Evolutionary conservation across 441 rosid species (phyloP).

Genomic region (Populus trichocarpa): DNA sequence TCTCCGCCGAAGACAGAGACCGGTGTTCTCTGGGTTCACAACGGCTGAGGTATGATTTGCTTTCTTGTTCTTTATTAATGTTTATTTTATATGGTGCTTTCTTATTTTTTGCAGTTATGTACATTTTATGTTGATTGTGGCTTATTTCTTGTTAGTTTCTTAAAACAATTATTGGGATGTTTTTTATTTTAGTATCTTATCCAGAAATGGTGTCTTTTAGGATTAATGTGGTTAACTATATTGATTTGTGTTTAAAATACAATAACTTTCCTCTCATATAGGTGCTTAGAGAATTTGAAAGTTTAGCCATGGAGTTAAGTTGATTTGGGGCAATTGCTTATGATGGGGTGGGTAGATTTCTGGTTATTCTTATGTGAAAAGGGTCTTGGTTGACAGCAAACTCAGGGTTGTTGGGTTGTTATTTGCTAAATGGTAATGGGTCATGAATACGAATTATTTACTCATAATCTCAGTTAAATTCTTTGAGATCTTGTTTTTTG

Average conservation of each 20-base stretch:
- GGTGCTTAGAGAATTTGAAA: not conserved
- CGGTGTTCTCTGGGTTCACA: conserved; percentile 48
- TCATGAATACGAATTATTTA: not conserved
- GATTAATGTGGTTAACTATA: not conserved
- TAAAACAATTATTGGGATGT: not conserved
- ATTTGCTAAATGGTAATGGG: not conserved
- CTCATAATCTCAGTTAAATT: not conserved
- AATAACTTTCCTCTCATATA: not conserved
- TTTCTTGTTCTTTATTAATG: not conserved
- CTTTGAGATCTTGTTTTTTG: not conserved
- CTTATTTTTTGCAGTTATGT: not conserved
- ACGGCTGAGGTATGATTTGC: conserved; percentile 41
- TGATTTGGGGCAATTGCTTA: not conserved
- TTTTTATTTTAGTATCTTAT: not conserved
- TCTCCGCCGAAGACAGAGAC: conserved; percentile 43
- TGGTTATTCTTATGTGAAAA: not conserved
- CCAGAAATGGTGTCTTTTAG: not conserved
- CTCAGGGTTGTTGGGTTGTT: not conserved
- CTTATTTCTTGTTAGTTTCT: not conserved
- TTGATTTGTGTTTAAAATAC: not conserved
- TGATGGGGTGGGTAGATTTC: not conserved
- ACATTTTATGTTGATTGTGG: not conserved
- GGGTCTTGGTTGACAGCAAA: not conserved
- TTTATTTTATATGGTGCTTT: conserved; percentile 17
- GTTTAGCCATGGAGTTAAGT: not conserved